These are phyloP conservation scores for Plasmopara viticola DNA, from an alignment of 352 stramenopile genomes.

Conservation along the genomic window DNA sequence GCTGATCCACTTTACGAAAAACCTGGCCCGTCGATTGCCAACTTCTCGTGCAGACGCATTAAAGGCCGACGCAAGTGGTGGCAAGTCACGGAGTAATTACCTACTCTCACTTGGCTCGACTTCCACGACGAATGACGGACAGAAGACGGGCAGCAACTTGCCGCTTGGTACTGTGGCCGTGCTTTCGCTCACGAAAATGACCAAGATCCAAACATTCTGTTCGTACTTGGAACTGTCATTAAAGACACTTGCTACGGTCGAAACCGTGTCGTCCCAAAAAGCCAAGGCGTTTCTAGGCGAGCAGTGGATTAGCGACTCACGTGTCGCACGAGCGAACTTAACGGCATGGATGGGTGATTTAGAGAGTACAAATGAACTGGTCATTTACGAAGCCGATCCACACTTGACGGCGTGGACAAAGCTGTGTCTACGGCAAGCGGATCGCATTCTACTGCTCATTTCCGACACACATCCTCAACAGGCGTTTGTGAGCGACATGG, in stretches of 20 bases:
- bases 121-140: conserved; percentile 12
- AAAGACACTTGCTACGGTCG: conserved; percentile 57
- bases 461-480: conserved; percentile 65
- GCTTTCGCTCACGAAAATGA: conserved; percentile 68
- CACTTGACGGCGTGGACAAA: conserved; percentile 74
- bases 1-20: conserved; percentile 77
- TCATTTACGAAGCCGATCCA: conserved; percentile 77
- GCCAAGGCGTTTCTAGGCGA: conserved; percentile 52
- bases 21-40: conserved; percentile 54
- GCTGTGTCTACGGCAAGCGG: conserved; percentile 77
- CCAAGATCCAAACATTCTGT: conserved; percentile 73
- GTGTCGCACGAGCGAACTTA: conserved; percentile 58
- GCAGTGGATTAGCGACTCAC: conserved; percentile 67
- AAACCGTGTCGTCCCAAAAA: conserved; percentile 69
- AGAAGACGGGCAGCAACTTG: conserved; percentile 24
- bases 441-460: conserved; percentile 78
- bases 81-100: conserved; percentile 37
- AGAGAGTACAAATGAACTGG: conserved; percentile 65
- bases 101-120: conserved; percentile 53
- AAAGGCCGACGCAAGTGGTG: conserved; percentile 25
- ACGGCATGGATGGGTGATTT: conserved; percentile 78
- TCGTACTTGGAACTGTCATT: conserved; percentile 50
- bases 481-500: conserved; percentile 66
- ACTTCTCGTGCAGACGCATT: conserved; percentile 31
- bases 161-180: conserved; percentile 71